Conservation (phyloP, 2,329 filamentous ascomycete species). For the Aspergillus eucalypticola region DNA sequence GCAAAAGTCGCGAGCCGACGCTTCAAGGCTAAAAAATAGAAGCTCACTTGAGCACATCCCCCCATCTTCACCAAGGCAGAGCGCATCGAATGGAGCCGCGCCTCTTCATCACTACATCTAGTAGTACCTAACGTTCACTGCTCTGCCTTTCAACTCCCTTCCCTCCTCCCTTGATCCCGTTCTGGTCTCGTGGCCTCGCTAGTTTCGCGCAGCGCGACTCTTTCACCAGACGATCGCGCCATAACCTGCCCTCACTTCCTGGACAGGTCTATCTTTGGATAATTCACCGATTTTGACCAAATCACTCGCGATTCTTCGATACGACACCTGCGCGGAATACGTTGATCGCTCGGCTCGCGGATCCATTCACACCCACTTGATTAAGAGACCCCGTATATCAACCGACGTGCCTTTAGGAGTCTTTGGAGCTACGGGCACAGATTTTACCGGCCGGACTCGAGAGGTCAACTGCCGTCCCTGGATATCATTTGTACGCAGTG, state of each 20-base stretch:
- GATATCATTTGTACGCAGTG: background rate
- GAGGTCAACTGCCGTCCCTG: background rate
- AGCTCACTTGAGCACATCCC: conserved; percentile 13
- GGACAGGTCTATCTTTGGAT: background rate
- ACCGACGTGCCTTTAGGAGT: background rate
- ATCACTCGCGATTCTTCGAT: background rate
- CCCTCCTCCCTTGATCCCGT: background rate
- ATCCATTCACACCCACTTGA: conserved; percentile 1
- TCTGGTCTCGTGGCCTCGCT: conserved; percentile 4
- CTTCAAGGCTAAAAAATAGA: conserved; percentile 16
- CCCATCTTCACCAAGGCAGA: conserved; percentile 14
- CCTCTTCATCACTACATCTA: conserved; percentile 4
- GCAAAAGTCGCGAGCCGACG: conserved; percentile 21
- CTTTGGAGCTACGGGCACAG: conserved; percentile 11
- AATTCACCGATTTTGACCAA: background rate
- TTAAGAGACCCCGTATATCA: background rate
- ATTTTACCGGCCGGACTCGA: background rate
- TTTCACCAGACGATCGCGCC: conserved; percentile 17
- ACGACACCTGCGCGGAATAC: background rate
- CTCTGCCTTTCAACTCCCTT: conserved; percentile 14
- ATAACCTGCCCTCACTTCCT: conserved; percentile 1
- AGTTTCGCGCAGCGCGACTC: conserved; percentile 22
- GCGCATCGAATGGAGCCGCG: conserved; percentile 14
- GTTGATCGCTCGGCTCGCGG: background rate
- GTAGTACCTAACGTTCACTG: conserved; percentile 2